Percentiles rank a stretch among this genome's conserved stretches.
Evolutionary conservation across 2,329 filamentous ascomycete genomes (phyloP).

Genomic region (Trichoderma breve): DNA sequence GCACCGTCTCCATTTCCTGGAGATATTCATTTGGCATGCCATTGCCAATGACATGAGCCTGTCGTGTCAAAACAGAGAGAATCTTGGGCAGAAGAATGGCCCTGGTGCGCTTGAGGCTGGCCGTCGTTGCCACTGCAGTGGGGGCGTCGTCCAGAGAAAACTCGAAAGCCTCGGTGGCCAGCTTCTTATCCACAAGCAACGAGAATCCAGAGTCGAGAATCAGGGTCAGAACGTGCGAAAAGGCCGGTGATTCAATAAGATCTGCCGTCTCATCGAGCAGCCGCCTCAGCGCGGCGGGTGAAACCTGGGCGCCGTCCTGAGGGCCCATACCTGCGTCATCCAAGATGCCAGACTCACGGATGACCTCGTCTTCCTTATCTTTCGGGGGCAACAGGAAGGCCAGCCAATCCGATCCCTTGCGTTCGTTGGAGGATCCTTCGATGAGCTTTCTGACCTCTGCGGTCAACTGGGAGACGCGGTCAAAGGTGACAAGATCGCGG

Average conservation of each 20-base stretch:
- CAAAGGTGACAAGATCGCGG: slow-evolving; percentile 80
- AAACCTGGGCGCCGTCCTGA: slow-evolving; percentile 40
- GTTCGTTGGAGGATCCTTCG: slow-evolving; percentile 59
- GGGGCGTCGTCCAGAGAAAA: slow-evolving; percentile 31
- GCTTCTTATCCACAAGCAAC: slow-evolving; percentile 76
- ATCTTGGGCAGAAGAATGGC: slow-evolving; percentile 75
- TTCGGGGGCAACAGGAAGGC: slow-evolving; percentile 76
- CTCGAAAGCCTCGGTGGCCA: slow-evolving; percentile 77
- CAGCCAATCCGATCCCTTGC: slow-evolving; percentile 65
- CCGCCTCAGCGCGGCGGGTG: slow-evolving; percentile 66
- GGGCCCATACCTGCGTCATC: slow-evolving; percentile 43
- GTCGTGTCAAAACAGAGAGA: slow-evolving; percentile 82
- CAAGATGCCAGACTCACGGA: slow-evolving; percentile 80
- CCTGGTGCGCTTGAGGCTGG: slow-evolving; percentile 58
- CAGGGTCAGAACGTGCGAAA: slow-evolving; percentile 79
- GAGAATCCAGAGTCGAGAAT: slow-evolving; percentile 87
- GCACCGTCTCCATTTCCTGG: slow-evolving; percentile 71
- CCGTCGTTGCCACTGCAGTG: slow-evolving; percentile 48
- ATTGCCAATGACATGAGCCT: slow-evolving; percentile 85
- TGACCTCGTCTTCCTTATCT: slow-evolving; percentile 77
- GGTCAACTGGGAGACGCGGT: slow-evolving; percentile 75
- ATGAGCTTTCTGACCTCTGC: slow-evolving; percentile 80
- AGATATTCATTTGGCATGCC: slow-evolving; percentile 71
- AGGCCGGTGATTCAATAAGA: slow-evolving; percentile 89
- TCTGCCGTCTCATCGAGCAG: slow-evolving; percentile 95